A percentile compares a stretch with the other conserved stretches of the same genome.
phyloP scores from a whole-genome alignment of 1,284 basidiomycete genomes.

The Leccinum insigne region DNA sequence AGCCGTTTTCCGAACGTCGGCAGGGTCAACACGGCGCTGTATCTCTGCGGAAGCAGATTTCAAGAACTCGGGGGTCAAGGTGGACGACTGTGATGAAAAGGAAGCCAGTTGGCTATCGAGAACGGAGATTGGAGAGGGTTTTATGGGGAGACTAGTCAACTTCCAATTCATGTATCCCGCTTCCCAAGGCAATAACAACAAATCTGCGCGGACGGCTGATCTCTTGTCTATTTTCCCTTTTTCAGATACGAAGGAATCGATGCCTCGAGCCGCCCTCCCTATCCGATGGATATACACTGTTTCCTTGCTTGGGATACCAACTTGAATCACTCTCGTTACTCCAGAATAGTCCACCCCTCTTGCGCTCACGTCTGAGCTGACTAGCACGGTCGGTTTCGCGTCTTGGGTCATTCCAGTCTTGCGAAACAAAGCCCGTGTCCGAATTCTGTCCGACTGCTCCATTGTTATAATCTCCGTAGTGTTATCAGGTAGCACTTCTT shows the following conservation, averaged over 20 bases:
- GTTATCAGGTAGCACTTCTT: slow-evolving; percentile 46
- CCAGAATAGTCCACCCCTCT: slow-evolving; percentile 84
- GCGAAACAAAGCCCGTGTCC: slow-evolving; percentile 35
- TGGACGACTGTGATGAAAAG: slow-evolving; percentile 7
- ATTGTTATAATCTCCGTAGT: slow-evolving; percentile 71
- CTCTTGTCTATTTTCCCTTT: background rate
- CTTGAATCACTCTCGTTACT: slow-evolving; percentile 92
- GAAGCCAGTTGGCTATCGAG: slow-evolving; percentile 17
- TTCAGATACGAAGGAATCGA: slow-evolving; percentile 49
- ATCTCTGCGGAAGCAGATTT: slow-evolving; percentile 36
- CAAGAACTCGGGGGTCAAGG: slow-evolving; percentile 24
- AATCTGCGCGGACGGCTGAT: slow-evolving; percentile 60
- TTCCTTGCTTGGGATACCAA: slow-evolving; percentile 73
- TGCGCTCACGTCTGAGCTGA: slow-evolving; percentile 91
- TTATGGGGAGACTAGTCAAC: slow-evolving; percentile 73
- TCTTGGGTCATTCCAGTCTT: slow-evolving; percentile 55
- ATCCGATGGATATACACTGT: slow-evolving; percentile 94
- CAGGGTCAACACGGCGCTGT: slow-evolving; percentile 48
- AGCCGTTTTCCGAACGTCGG: slow-evolving; percentile 66
- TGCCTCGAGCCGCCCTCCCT: slow-evolving; percentile 87
- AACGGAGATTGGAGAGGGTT: slow-evolving; percentile 45
- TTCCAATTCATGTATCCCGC: slow-evolving; percentile 66
- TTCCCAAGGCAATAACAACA: slow-evolving; percentile 89
- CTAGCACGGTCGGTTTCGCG: slow-evolving; percentile 57
- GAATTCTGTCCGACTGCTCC: slow-evolving; percentile 46